phyloP scores from a whole-genome alignment of 1,139 yeast species.

The Blastobotrys persicus region DNA sequence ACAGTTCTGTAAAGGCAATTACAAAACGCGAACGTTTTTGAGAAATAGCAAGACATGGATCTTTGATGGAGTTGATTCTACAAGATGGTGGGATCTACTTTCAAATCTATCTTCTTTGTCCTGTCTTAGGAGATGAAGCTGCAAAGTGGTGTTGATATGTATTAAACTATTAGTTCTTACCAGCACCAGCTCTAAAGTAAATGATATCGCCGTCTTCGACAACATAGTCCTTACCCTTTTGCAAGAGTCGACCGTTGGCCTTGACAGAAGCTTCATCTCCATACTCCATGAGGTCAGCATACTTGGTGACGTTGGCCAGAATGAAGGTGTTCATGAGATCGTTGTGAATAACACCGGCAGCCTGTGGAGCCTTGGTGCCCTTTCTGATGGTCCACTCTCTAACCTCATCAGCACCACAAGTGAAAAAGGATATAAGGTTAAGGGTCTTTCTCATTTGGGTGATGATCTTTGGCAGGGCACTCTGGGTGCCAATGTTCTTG shows the following conservation, averaged over 20 bases:
- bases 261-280: constrained; percentile 34
- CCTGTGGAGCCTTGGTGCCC: constrained; percentile 71
- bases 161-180: too few relatives aligned
- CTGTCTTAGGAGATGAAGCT: too few relatives aligned
- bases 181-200: constrained; percentile 47
- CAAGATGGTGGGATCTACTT: too few relatives aligned
- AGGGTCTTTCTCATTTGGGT: constrained; percentile 58
- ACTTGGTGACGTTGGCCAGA: constrained; percentile 64
- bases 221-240: constrained; percentile 63
- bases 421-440: constrained; percentile 71
- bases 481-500: constrained; percentile 67
- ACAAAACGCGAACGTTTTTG: too few relatives aligned
- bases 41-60: too few relatives aligned
- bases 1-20: too few relatives aligned
- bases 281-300: constrained; percentile 31
- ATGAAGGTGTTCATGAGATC: constrained; percentile 77
- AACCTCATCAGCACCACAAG: constrained; percentile 79
- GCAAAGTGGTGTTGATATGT: too few relatives aligned
- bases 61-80: too few relatives aligned
- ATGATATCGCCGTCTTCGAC: constrained; percentile 79
- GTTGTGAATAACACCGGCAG: constrained; percentile 83
- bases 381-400: constrained; percentile 77
- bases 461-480: constrained; percentile 81
- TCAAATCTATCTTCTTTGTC: too few relatives aligned
- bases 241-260: constrained; percentile 32